A percentile compares a stretch with the other conserved stretches of the same genome.
Conservation (phyloP, 306 rosid genomes). For the Vigna hirtella region DNA sequence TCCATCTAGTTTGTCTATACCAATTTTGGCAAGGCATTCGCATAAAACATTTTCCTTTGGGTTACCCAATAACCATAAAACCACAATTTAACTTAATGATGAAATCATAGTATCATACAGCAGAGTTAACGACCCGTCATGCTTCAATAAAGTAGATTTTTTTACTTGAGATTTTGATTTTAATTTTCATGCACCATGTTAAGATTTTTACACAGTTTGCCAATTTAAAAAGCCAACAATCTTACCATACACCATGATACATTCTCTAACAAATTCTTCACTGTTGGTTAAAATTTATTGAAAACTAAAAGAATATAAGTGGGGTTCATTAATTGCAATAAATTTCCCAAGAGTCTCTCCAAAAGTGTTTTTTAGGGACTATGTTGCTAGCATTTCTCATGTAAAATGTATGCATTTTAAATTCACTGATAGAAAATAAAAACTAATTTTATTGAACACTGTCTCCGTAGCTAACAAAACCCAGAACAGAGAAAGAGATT, state of each 20-base stretch:
- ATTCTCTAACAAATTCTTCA: neutral
- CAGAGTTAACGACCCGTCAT: slow-evolving; percentile 14
- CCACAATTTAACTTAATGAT: slow-evolving; percentile 26
- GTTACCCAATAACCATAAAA: slow-evolving; percentile 21
- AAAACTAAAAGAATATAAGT: too few relatives aligned
- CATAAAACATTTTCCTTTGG: neutral
- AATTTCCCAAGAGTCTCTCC: too few relatives aligned
- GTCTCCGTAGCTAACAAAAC: neutral
- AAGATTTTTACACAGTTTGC: neutral
- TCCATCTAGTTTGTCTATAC: slow-evolving; percentile 6
- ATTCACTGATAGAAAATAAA: neutral
- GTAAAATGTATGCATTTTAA: too few relatives aligned
- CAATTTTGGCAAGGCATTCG: slow-evolving; percentile 16
- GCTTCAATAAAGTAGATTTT: neutral
- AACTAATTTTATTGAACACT: neutral
- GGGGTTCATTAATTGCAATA: too few relatives aligned
- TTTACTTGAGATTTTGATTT: neutral
- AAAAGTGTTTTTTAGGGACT: too few relatives aligned
- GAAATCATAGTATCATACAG: slow-evolving; percentile 9
- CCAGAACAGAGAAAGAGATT: neutral
- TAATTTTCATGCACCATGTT: neutral
- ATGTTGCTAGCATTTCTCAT: too few relatives aligned
- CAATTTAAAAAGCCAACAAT: neutral
- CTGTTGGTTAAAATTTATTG: neutral
- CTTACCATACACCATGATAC: neutral